Base-by-base conservation (phyloP, 1,139 yeast genomes). In the Geotrichum europaeum region DNA sequence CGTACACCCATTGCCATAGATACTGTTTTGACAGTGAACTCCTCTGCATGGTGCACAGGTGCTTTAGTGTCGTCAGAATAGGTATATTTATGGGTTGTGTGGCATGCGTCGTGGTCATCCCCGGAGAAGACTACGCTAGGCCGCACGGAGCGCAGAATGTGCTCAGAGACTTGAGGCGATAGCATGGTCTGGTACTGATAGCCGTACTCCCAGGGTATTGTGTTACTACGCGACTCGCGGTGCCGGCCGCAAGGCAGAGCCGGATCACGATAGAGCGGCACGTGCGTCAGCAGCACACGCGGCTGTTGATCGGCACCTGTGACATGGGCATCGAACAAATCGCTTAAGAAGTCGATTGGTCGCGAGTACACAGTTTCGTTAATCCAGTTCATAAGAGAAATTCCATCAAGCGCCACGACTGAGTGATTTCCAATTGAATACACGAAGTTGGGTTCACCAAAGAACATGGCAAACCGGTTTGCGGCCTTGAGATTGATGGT, bases 91-190 rank as follows among this genome's bases (percentile, higher is more conserved):
- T 91, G 97, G 12, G 76, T 73, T 18, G 87, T 82, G 65, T 87
- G 91, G 73, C 99, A 94, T 66, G 90, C 92, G 72, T 94, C 99
- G 74, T 94, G 99, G 72, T 94, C 99, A 71, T 94, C 99, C 0
- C 99, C 99, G 3, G 96, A 85, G 70, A 91, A 89, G 1, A 89
- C 79, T 6, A 87, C 75, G 20, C 76, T 76, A 0, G 99, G 99
- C 58, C 80, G 76, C 1, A 90, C 71, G 3, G 75, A 73, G 4
- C 78, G 70, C 51, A 94, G 72, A 6, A 94, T 79, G 22, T 79
- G 77, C 53, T 82, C 79, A 0, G 94, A 79, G 4, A 87, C 69
- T 4, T 81, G 81, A 36, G 81, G 78, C 49, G 83, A 85, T 18
- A 89, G 76, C 18, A 86, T 87, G 0, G 95, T 89, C 71, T 89